phyloP scores from a whole-genome alignment of 257 asterid species.

The Avicennia marina region DNA sequence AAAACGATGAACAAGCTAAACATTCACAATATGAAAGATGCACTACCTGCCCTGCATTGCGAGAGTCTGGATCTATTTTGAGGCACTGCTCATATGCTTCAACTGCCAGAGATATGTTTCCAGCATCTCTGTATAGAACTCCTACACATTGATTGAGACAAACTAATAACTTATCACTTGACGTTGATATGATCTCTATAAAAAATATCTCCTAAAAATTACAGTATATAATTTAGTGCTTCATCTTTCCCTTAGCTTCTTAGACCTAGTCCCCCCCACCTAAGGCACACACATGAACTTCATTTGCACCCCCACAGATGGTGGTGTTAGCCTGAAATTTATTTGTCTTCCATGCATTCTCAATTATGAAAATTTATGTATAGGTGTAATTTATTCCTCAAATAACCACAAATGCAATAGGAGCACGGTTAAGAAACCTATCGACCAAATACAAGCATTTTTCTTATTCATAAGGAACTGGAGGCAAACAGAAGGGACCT shows the following conservation, averaged over 20 bases:
- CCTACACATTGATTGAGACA: conserved; percentile 37
- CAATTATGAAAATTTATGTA: conserved; percentile 9
- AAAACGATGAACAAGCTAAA: conserved; percentile 8
- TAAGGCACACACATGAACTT: too few relatives aligned
- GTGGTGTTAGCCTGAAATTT: too few relatives aligned
- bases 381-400: neutral
- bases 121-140: conserved; percentile 98
- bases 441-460: conserved; percentile 3
- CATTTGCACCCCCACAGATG: too few relatives aligned
- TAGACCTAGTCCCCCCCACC: too few relatives aligned
- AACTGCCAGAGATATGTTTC: conserved; percentile 87
- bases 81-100: conserved; percentile 99
- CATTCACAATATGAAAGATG: conserved; percentile 17
- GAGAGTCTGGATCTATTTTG: conserved; percentile 97
- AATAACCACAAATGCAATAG: neutral
- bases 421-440: conserved; percentile 1
- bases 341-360: neutral
- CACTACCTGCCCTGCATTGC: conserved; percentile 98
- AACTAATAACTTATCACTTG: too few relatives aligned
- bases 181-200: too few relatives aligned
- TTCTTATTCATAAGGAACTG: conserved; percentile 2
- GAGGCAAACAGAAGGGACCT: conserved; percentile 41
- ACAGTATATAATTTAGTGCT: too few relatives aligned
- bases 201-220: too few relatives aligned
- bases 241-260: too few relatives aligned